Evolutionary conservation across 805 yeast genomes (phyloP).

Genomic region (Lachancea waltii): DNA sequence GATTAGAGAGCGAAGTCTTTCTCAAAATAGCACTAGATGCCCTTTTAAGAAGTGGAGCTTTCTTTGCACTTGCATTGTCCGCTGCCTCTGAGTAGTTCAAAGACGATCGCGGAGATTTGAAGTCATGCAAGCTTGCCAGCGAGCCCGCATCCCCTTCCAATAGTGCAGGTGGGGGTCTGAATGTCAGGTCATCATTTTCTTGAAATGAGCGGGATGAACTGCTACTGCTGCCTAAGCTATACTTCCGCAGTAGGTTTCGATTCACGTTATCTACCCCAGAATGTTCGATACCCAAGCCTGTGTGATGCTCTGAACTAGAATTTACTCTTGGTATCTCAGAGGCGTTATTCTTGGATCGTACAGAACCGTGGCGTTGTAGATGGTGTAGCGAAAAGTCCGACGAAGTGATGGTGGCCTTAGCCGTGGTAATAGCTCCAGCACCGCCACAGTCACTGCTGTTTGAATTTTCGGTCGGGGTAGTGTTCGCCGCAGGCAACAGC

Average conservation of each 20-base stretch:
- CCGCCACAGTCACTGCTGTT: too few relatives aligned
- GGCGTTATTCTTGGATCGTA: constrained; percentile 1
- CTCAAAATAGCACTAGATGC: constrained; percentile 29
- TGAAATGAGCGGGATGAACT: constrained; percentile 13
- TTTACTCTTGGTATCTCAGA: constrained; percentile 4
- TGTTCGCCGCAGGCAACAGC: constrained; percentile 8
- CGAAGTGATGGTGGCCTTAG: neutral
- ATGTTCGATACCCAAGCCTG: constrained; percentile 11
- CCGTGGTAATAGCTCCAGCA: neutral
- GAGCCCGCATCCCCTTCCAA: constrained; percentile 3
- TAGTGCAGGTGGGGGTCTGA: constrained; percentile 8
- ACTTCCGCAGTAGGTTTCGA: constrained; percentile 13
- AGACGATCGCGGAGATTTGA: constrained; percentile 7
- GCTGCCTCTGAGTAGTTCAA: constrained; percentile 6
- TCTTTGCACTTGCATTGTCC: constrained; percentile 11
- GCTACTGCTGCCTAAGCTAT: constrained; percentile 16
- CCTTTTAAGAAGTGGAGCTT: constrained; percentile 25
- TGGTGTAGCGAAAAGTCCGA: constrained; percentile 7
- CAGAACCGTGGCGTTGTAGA: constrained; percentile 5
- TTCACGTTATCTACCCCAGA: constrained; percentile 3
- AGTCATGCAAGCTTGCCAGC: constrained; percentile 4
- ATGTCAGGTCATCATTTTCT: constrained; percentile 8
- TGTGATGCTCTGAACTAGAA: constrained; percentile 7
- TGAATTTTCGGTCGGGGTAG: neutral
- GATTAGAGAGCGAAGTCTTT: constrained; percentile 19